Percentiles rank a stretch among this genome's conserved stretches.
These are phyloP conservation scores for Boletus smithii DNA, from an alignment of 1,284 basidiomycete genomes.

Conservation along the genomic window DNA sequence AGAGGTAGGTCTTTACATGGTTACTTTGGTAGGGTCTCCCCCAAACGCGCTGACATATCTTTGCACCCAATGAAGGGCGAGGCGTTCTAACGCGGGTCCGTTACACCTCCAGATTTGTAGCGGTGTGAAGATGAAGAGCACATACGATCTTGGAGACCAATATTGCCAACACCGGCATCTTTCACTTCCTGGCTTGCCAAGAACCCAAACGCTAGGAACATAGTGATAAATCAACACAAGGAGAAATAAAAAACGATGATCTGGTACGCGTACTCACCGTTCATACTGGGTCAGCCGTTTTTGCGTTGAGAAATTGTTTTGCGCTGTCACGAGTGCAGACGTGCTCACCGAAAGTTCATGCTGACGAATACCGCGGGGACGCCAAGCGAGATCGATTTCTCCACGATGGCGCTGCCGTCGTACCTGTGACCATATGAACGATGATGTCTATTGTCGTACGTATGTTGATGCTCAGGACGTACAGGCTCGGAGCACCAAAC, in stretches of 20 bases:
- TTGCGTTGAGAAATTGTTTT: too few species aligned
- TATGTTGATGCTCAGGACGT: neutral
- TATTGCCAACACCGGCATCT: slow-evolving; percentile 49
- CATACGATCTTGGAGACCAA: slow-evolving; percentile 54
- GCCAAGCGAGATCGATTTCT: slow-evolving; percentile 24
- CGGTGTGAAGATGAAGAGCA: neutral
- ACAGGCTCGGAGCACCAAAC: slow-evolving; percentile 22
- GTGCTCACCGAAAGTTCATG: slow-evolving; percentile 37
- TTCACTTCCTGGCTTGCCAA: slow-evolving; percentile 49
- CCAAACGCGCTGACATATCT: slow-evolving; percentile 47
- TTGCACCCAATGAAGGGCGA: slow-evolving; percentile 48
- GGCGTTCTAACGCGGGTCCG: too few species aligned
- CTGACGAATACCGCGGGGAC: slow-evolving; percentile 35
- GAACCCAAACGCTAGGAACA: slow-evolving; percentile 43
- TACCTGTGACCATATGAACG: slow-evolving; percentile 12
- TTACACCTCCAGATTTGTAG: too few species aligned
- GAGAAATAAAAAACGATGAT: slow-evolving; percentile 25
- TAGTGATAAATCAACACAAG: neutral
- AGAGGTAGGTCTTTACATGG: slow-evolving; percentile 29
- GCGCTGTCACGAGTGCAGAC: neutral
- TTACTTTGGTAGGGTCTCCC: slow-evolving; percentile 42
- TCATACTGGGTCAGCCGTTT: slow-evolving; percentile 12
- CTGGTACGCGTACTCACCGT: slow-evolving; percentile 24
- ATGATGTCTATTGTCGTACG: too few species aligned
- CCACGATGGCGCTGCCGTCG: slow-evolving; percentile 27